Percentiles rank a stretch among this genome's conserved stretches.
These are phyloP conservation scores for Talaromyces funiculosus DNA, from an alignment of 2,329 filamentous ascomycete genomes.

Conservation along the genomic window DNA sequence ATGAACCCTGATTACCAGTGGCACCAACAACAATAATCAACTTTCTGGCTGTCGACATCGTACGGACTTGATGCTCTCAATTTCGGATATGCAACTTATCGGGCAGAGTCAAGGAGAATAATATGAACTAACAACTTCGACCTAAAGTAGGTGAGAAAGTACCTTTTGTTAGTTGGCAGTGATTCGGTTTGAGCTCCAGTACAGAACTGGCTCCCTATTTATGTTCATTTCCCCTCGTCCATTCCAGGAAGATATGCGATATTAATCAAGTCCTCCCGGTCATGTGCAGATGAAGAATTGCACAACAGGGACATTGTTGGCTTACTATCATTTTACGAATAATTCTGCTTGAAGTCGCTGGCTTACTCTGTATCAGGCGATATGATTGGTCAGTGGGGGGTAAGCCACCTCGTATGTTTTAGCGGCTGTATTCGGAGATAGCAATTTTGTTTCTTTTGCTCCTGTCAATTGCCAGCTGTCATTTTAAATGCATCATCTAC, in stretches of 20 bases:
- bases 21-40: constrained; percentile 32
- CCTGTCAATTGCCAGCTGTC: background rate
- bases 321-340: background rate
- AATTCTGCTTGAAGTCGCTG: background rate
- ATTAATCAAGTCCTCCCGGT: background rate
- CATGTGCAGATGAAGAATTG: background rate
- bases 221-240: background rate
- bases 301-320: background rate
- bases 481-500: background rate
- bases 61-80: background rate
- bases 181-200: background rate
- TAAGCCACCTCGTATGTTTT: background rate
- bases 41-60: constrained; percentile 17
- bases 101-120: no score
- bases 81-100: background rate
- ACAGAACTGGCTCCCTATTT: background rate
- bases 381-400: background rate
- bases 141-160: background rate
- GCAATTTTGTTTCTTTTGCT: background rate
- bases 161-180: background rate
- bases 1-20: constrained; percentile 31
- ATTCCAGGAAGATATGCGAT: background rate
- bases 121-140: background rate
- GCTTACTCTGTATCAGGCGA: background rate
- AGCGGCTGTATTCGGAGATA: background rate